Evolutionary conservation across 495 filamentous ascomycete genomes (phyloP).

Genomic region (Penicillium egyptiacum): DNA sequence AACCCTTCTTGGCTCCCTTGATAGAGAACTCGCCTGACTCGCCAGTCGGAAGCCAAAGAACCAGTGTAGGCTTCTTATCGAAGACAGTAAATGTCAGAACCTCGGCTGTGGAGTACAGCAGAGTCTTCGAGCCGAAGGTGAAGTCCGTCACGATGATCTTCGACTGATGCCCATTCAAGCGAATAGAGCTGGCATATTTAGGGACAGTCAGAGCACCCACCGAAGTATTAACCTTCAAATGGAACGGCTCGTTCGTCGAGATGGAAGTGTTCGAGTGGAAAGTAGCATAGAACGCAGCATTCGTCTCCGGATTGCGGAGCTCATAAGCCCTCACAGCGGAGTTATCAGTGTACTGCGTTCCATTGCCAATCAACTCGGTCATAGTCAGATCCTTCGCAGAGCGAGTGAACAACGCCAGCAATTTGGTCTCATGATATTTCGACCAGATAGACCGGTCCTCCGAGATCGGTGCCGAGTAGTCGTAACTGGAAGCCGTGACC

Average conservation of each 20-base stretch:
- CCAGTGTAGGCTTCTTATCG: slow-evolving; percentile 48
- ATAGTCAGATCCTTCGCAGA: slow-evolving; percentile 53
- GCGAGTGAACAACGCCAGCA: slow-evolving; percentile 55
- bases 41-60: slow-evolving; percentile 54
- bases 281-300: slow-evolving; percentile 57
- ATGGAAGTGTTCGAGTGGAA: slow-evolving; percentile 51
- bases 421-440: slow-evolving; percentile 63
- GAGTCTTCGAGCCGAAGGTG: slow-evolving; percentile 45
- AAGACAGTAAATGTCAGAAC: slow-evolving; percentile 53
- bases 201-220: slow-evolving; percentile 50
- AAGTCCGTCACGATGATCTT: slow-evolving; percentile 64
- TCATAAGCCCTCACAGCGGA: slow-evolving; percentile 46
- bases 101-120: slow-evolving; percentile 63
- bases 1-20: slow-evolving; percentile 44
- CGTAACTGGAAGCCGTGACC: slow-evolving; percentile 53
- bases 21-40: slow-evolving; percentile 57
- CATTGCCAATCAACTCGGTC: slow-evolving; percentile 56
- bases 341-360: slow-evolving; percentile 56
- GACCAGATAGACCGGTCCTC: slow-evolving; percentile 56
- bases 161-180: slow-evolving; percentile 57
- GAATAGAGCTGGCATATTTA: slow-evolving; percentile 37
- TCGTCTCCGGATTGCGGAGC: slow-evolving; percentile 56
- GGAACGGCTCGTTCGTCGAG: slow-evolving; percentile 49
- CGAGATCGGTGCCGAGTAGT: slow-evolving; percentile 60
- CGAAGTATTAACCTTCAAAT: slow-evolving; percentile 54